A percentile compares a stretch with the other conserved stretches of the same genome.
Evolutionary conservation across 1,139 yeast species (phyloP).

Genomic region (Hansenula lynferdii): DNA sequence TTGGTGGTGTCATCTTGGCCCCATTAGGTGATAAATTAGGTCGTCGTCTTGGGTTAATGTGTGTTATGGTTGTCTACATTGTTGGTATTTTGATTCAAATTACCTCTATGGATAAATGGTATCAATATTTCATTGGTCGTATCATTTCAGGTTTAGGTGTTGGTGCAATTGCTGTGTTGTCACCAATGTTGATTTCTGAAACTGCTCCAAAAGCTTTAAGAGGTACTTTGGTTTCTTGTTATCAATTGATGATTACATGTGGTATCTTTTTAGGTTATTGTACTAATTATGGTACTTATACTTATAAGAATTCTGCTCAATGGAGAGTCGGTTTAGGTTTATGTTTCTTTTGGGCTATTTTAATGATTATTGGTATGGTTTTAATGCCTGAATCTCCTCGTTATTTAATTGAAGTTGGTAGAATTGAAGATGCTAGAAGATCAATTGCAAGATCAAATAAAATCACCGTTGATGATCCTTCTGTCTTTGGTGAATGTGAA

Average conservation of each 20-base stretch:
- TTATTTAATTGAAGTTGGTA: conserved; percentile 48
- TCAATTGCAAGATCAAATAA: conserved; percentile 55
- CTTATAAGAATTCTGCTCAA: conserved; percentile 40
- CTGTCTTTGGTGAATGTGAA: conserved; percentile 50
- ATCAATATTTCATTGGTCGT: conserved; percentile 53
- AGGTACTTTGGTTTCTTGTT: conserved; percentile 59
- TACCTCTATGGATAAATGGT: conserved; percentile 44
- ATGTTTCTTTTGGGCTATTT: conserved; percentile 36
- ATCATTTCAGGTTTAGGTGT: conserved; percentile 59
- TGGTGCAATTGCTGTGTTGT: conserved; percentile 53
- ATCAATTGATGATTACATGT: conserved; percentile 58
- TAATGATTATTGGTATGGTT: conserved; percentile 46
- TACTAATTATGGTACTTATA: conserved; percentile 52
- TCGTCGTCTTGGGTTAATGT: conserved; percentile 50
- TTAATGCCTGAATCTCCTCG: conserved; percentile 78
- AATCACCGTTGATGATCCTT: conserved; percentile 47
- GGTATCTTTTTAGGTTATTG: conserved; percentile 53
- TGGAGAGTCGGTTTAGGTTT: conserved; percentile 61
- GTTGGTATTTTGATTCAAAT: conserved; percentile 59
- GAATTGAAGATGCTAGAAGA: conserved; percentile 49
- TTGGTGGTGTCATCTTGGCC: conserved; percentile 56
- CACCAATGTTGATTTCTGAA: conserved; percentile 61
- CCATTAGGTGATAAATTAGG: conserved; percentile 51
- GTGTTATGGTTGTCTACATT: conserved; percentile 48
- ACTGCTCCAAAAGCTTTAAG: conserved; percentile 60